phyloP scores from a whole-genome alignment of 2,329 filamentous ascomycete genomes.

The Trichophyton verrucosum region DNA sequence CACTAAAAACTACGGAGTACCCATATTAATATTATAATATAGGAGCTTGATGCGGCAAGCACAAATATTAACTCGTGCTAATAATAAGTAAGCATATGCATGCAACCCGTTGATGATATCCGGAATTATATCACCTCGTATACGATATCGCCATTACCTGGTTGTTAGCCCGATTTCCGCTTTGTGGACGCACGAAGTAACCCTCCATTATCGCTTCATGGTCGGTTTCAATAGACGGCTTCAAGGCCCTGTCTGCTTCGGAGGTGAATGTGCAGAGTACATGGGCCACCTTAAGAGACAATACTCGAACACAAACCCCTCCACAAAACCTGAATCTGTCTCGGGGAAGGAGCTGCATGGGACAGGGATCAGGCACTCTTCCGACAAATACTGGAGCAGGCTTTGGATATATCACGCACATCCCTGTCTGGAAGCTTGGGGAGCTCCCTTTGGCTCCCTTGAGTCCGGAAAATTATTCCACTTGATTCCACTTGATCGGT shows the following conservation, averaged over 20 bases:
- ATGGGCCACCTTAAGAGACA: neutral
- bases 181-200: neutral
- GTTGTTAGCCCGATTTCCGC: neutral
- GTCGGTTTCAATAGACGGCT: constrained; percentile 2
- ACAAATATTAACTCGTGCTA: neutral
- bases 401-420: neutral
- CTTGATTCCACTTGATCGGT: neutral
- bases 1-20: too few species aligned
- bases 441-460: neutral
- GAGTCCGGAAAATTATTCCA: neutral
- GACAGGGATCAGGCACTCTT: neutral
- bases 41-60: neutral
- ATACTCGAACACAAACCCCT: neutral
- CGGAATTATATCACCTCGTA: neutral
- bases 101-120: neutral
- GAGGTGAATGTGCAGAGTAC: neutral
- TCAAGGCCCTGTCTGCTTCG: neutral
- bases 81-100: neutral
- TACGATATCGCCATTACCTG: neutral
- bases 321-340: neutral
- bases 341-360: neutral
- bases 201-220: neutral
- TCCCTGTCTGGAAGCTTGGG: neutral
- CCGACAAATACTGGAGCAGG: neutral
- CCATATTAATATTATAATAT: too few species aligned